Conservation (phyloP, 305 asterid genomes). For the Fraxinus platypoda region DNA sequence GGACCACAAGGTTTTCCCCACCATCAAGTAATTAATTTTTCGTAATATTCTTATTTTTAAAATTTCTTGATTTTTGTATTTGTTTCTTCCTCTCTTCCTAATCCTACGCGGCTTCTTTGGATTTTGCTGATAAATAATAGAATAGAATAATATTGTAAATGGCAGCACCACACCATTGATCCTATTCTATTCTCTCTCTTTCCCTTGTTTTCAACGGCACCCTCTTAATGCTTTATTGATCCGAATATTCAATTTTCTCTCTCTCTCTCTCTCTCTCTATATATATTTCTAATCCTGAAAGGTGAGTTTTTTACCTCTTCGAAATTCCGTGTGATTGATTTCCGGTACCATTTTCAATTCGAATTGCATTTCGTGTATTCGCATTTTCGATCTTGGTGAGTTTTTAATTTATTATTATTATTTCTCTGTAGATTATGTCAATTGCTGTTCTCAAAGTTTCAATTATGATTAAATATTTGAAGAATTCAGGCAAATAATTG, state of each 20-base stretch:
- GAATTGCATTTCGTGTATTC: neutral
- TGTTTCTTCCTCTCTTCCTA: neutral
- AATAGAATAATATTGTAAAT: conserved; percentile 5
- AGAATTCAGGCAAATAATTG: neutral
- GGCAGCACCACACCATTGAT: conserved; percentile 32
- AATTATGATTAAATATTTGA: neutral
- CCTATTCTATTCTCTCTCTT: conserved; percentile 26
- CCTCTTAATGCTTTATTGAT: conserved; percentile 38
- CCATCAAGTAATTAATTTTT: conserved; percentile 1
- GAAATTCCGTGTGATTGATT: neutral
- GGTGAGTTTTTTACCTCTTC: conserved; percentile 34
- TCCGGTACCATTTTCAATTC: conserved; percentile 2
- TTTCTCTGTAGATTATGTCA: neutral
- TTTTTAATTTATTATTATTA: neutral
- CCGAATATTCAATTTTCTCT: conserved; percentile 38
- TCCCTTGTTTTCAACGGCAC: conserved; percentile 47
- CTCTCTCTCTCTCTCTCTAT: conserved; percentile 29
- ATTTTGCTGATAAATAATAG: conserved; percentile 42
- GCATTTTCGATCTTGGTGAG: conserved; percentile 2
- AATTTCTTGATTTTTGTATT: conserved; percentile 6
- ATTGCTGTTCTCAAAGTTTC: conserved; percentile 10
- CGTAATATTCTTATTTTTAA: conserved; percentile 2
- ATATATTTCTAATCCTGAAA: conserved; percentile 6
- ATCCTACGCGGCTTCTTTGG: conserved; percentile 60
- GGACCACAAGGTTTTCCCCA: conserved; percentile 27